Conservation (phyloP, 129 eudicot genomes). For the Helianthus annuus region HanXRQr2.0-SUNRISE NC_035447.2:108694985-108695484, state of each 20-base stretch:
- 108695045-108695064: constrained; percentile 42
- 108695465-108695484: neutral
- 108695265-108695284: constrained; percentile 61
- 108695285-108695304: constrained; percentile 61
- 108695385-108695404: constrained; percentile 70
- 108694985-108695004: constrained; percentile 76
- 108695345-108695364: constrained; percentile 97
- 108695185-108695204: constrained; percentile 68
- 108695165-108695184: constrained; percentile 17
- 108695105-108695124: constrained; percentile 55
- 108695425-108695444: neutral
- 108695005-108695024: constrained; percentile 76
- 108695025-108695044: constrained; percentile 80
- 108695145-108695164: neutral
- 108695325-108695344: constrained; percentile 73
- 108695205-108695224: constrained; percentile 69
- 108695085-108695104: constrained; percentile 70
- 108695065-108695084: constrained; percentile 69
- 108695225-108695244: constrained; percentile 86
- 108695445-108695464: constrained; percentile 27
- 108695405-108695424: constrained; percentile 40
- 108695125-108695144: constrained; percentile 10
- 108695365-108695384: constrained; percentile 83
- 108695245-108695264: constrained; percentile 72
- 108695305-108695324: constrained; percentile 73